Percentiles rank a stretch among this genome's conserved stretches.
phyloP scores from a whole-genome alignment of 1,284 basidiomycete species.

The Puccinia polysora region DNA sequence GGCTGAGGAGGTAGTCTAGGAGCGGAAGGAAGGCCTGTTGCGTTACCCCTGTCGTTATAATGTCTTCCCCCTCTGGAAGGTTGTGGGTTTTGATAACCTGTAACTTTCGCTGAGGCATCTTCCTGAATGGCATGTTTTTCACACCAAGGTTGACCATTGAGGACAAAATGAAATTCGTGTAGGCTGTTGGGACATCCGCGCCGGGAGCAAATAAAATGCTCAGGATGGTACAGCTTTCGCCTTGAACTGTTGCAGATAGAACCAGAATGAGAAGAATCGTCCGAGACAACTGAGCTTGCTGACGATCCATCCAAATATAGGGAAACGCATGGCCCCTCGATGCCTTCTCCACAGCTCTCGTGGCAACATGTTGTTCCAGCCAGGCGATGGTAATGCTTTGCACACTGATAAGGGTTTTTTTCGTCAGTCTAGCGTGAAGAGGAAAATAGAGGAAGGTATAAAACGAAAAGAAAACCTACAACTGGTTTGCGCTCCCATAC shows the following conservation, averaged over 20 bases:
- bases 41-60: too few species aligned
- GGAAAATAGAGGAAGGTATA: background rate
- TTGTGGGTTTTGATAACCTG: too few species aligned
- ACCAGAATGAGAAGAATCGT: background rate
- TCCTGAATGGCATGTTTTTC: constrained; percentile 47
- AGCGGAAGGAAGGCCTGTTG: background rate
- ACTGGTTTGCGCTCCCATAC: constrained; percentile 44
- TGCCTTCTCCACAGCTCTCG: constrained; percentile 46
- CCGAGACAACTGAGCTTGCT: constrained; percentile 47
- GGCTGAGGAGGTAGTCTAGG: background rate
- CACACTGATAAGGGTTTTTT: constrained; percentile 44
- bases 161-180: constrained; percentile 50
- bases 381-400: constrained; percentile 49
- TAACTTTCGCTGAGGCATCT: too few species aligned
- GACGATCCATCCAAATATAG: constrained; percentile 48
- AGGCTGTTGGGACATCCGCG: constrained; percentile 45
- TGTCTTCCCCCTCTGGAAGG: too few species aligned
- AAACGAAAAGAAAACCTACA: background rate
- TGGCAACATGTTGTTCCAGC: constrained; percentile 50
- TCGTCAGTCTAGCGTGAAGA: background rate
- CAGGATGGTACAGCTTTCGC: constrained; percentile 47
- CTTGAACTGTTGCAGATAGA: too few species aligned
- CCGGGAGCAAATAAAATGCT: constrained; percentile 49
- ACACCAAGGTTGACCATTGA: constrained; percentile 49
- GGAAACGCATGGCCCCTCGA: constrained; percentile 51